Evolutionary conservation across 257 asterid species (phyloP).

Genomic region (Jaltomata sinuosa): DNA sequence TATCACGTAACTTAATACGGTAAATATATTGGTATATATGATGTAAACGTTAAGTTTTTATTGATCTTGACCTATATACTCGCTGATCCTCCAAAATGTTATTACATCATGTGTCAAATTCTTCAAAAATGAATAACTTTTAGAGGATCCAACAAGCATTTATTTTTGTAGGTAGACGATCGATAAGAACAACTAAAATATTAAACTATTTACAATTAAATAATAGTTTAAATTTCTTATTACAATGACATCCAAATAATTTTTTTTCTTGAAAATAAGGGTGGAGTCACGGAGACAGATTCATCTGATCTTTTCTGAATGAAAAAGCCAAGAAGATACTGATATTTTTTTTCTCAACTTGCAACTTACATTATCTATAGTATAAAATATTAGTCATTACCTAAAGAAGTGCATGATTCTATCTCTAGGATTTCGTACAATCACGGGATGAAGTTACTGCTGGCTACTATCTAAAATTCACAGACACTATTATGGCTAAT

Average conservation of each 20-base stretch:
- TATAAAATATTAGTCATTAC: background rate
- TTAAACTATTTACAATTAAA: background rate
- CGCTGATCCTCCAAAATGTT: background rate
- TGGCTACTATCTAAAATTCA: background rate
- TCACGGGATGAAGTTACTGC: background rate
- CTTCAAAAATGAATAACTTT: background rate
- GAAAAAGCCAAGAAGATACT: background rate
- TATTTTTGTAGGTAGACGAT: background rate
- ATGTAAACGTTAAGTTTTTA: background rate
- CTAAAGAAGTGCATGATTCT: background rate
- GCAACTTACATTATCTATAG: background rate
- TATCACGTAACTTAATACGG: background rate
- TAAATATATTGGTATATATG: background rate
- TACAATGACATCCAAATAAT: background rate
- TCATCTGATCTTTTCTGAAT: background rate
- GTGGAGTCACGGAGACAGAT: background rate
- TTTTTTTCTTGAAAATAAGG: background rate
- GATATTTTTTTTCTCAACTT: background rate
- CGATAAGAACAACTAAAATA: background rate
- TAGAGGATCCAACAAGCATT: fast-evolving
- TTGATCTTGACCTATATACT: background rate
- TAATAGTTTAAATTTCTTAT: background rate
- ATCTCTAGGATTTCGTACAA: background rate
- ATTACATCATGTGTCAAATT: fast-evolving
- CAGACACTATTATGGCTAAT: background rate